Base-by-base conservation (phyloP, 768 basidiomycete genomes). In the Amanita pseudoporphyria region DNA sequence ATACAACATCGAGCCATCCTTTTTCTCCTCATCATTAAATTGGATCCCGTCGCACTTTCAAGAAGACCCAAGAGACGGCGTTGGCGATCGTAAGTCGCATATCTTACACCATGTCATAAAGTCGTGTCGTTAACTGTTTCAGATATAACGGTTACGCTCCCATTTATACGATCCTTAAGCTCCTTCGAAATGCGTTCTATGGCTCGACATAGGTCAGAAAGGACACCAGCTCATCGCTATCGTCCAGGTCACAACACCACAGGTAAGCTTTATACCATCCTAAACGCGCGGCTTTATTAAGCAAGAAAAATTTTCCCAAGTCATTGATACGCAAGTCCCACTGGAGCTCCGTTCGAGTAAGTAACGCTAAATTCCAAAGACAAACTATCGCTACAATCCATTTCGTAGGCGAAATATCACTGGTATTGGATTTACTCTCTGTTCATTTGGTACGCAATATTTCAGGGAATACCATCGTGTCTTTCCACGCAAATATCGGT, bases 21-120 rank as follows among this genome's bases (percentile, higher is more conserved):
- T 79, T 62, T 83, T 76, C 56, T 80, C 79, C 0, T 81, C 81
- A 0, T 78, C 78, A 9, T 54, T 80, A 2, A 81, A 78, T 52
- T 81, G 79, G 80, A 84, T 82, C 53, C 82, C 82, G 1, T 77
- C 79, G 0, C 72, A 80, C 48, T 84, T 76, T 47, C 74, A 80
- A 53, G 80, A 81, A 53, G 72, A 69, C 40, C 51, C 70, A 0
- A 31, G 54, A 3, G 56, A 57, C n/a, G 62, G 64, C 4, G 33
- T 63, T 46, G 72, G 77, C 56, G 81, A 82, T 62, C 80, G 78
- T 82, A 53, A 56, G 78, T 48, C 14, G 10, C 19, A n/a, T n/a
- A n/a, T 31, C 22, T 24, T 10, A 16, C 45, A 14, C 7, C 14
- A 44, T 24, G 19, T 47, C 51, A 33, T 16, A n/a, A 7, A 14